Conservation (phyloP, 2,329 filamentous ascomycete genomes). For the Knoxdaviesia proteae region DNA sequence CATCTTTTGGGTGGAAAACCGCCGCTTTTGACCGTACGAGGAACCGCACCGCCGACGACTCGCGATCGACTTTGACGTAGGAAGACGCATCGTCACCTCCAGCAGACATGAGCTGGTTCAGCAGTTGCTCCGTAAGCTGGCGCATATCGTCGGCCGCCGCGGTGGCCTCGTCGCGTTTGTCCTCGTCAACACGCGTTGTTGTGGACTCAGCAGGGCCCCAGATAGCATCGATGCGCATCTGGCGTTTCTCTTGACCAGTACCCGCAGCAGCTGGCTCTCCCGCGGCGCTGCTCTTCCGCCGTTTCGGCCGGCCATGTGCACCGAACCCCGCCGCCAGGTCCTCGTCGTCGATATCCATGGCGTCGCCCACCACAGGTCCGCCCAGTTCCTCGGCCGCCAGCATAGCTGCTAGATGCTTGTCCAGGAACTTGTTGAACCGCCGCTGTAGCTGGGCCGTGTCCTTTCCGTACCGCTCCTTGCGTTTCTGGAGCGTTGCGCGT, state of each 20-base stretch:
- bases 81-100: slow-evolving; percentile 31
- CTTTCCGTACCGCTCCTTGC: slow-evolving; percentile 37
- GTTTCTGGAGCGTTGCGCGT: slow-evolving; percentile 36
- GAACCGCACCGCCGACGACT: slow-evolving; percentile 42
- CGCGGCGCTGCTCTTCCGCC: slow-evolving; percentile 15
- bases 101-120: slow-evolving; percentile 35
- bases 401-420: slow-evolving; percentile 49
- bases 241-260: slow-evolving; percentile 21
- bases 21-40: slow-evolving; percentile 44
- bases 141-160: slow-evolving; percentile 36
- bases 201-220: slow-evolving; percentile 23
- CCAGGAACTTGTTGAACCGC: slow-evolving; percentile 49
- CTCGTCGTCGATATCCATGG: slow-evolving; percentile 41
- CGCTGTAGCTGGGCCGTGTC: slow-evolving; percentile 40
- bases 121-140: slow-evolving; percentile 35
- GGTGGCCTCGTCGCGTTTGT: slow-evolving; percentile 20
- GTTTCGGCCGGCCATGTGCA: slow-evolving; percentile 34
- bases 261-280: slow-evolving; percentile 12
- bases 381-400: slow-evolving; percentile 68
- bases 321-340: slow-evolving; percentile 39
- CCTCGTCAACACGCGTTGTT: slow-evolving; percentile 4
- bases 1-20: slow-evolving; percentile 43
- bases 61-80: slow-evolving; percentile 36
- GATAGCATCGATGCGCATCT: slow-evolving; percentile 42
- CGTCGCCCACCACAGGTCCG: slow-evolving; percentile 60